Base-by-base conservation (phyloP, 2,329 filamentous ascomycete species). In the Aspergillus melleus region DNA sequence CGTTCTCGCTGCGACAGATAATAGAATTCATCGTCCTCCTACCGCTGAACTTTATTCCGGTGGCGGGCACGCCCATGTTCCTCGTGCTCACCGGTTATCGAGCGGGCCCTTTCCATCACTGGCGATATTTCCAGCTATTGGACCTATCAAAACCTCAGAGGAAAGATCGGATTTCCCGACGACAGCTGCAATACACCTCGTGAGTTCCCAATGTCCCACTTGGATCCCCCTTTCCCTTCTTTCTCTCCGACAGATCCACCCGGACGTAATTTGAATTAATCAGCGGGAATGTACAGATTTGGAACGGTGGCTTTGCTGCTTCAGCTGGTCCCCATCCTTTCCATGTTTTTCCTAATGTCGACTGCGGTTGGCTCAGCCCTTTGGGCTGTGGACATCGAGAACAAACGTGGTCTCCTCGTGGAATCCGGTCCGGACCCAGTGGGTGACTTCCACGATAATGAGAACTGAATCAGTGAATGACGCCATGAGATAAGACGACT, bases 271-370 rank as follows among this genome's bases (percentile, higher is more conserved):
- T 50, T 22, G 46, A 53, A 39, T 26, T 50, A 29, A 55, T 52
- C 58, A 61, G 57, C 59, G 42, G 49, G 39, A 11, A 39, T 24
- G 14, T 9, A 16, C 59, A 86, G 84, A 71, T 97, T 98, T 71
- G 95, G 95, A 16, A 91, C 90, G 0, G 83, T 95, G 4, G 91
- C 92, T 53, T 86, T 97, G 79, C 74, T 92, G 6, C 77, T 98
- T 29, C 91, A 97, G 77, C 83, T 98, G n/a, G 83, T 97, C 9
- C 95, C 95, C 1, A 83, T 94, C 12, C 77, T 97, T 52, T 96
- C 90, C n/a, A 96, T 99, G 83, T 88, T 98, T 72, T 97, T 98
- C 74, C 82, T 98, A 44, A 79, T 99, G 65, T 97, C 94, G 0
- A 92, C 90, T 3, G 90, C 93, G 1, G 86, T 88, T 20, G 95